Percentiles rank a stretch among this genome's conserved stretches.
These are phyloP conservation scores for Scutellaria minor DNA, from an alignment of 257 asterid species.

Conservation along the genomic window DNA sequence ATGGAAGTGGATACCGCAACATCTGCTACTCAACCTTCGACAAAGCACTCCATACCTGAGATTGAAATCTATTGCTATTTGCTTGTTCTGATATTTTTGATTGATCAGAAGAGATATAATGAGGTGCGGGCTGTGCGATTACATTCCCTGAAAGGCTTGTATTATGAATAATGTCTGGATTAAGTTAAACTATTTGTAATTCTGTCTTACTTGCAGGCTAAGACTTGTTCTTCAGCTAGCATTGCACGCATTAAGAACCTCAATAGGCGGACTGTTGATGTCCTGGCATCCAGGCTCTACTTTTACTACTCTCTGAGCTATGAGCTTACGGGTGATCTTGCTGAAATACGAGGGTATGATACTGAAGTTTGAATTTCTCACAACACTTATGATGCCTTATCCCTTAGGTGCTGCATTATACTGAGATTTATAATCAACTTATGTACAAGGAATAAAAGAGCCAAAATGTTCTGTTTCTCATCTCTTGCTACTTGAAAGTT, in stretches of 20 bases:
- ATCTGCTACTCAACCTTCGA: slow-evolving; percentile 59
- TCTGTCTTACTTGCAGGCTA: slow-evolving; percentile 62
- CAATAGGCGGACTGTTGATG: slow-evolving; percentile 82
- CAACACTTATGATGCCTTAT: not conserved
- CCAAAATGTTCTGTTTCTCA: slow-evolving; percentile 20
- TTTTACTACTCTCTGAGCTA: slow-evolving; percentile 84
- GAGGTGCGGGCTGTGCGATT: slow-evolving; percentile 53
- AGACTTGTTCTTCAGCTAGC: slow-evolving; percentile 89
- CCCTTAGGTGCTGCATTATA: slow-evolving; percentile 2
- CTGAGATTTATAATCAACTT: slow-evolving; percentile 17
- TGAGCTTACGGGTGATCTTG: slow-evolving; percentile 87
- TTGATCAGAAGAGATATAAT: slow-evolving; percentile 72
- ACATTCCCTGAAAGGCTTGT: slow-evolving; percentile 14
- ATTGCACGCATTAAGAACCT: slow-evolving; percentile 78
- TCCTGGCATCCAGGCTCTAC: slow-evolving; percentile 86
- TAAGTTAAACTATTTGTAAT: slow-evolving; percentile 27
- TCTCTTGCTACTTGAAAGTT: not conserved
- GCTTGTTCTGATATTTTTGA: slow-evolving; percentile 73
- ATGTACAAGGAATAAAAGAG: slow-evolving; percentile 18
- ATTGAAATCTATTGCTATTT: slow-evolving; percentile 82
- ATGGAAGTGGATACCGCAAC: slow-evolving; percentile 85
- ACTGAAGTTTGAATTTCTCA: slow-evolving; percentile 26
- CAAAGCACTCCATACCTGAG: slow-evolving; percentile 74
- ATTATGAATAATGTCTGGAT: slow-evolving; percentile 4
- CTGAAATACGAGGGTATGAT: slow-evolving; percentile 83